Base-by-base conservation (phyloP, 2,329 filamentous ascomycete species). In the Hymenoscyphus linearis region DNA sequence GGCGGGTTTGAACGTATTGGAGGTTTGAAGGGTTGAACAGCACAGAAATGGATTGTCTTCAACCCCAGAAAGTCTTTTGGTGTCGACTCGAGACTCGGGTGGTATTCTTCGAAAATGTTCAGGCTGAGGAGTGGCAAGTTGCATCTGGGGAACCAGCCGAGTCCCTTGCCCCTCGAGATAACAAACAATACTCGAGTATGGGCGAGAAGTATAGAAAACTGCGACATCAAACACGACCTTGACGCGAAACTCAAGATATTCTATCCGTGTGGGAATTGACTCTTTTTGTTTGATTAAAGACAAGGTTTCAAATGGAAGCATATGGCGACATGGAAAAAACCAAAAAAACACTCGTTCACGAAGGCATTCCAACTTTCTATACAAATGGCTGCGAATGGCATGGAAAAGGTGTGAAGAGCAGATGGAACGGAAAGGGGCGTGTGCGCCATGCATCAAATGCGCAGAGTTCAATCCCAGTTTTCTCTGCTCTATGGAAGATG, bases 251-350 rank as follows among this genome's bases (percentile, higher is more conserved):
- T 13, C 14, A 18, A 52, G 18, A n/a, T 36, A 56, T 54, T n/a
- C 16, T 34, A 35, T 27, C 27, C 18, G 61, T 67, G 67, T 68
- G 66, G 59, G 58, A 67, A 58, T 67, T 68, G 57, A 65, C 68
- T 58, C 12, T 13, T 34, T n/a, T n/a, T n/a, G n/a, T n/a, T n/a
- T n/a, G n/a, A n/a, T n/a, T 53, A 40, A 14, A 34, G 60, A 60
- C 64, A 9, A 57, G 68, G 67, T 57, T 40, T 27, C 13, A 7
- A 55, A 12, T 26, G 55, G 5, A 35, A 27, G 58, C 37, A 59
- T 54, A 26, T 2, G 22, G 16, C 36, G 54, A 34, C n/a, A 61
- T 61, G 58, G 64, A 61, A 66, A n/a, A n/a, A n/a, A n/a, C n/a
- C n/a, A n/a, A n/a, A n/a, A n/a, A n/a, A 66, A 64, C 13, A 31